phyloP scores from a whole-genome alignment of 2,329 filamentous ascomycete genomes.

The Chalara sp. region DNA sequence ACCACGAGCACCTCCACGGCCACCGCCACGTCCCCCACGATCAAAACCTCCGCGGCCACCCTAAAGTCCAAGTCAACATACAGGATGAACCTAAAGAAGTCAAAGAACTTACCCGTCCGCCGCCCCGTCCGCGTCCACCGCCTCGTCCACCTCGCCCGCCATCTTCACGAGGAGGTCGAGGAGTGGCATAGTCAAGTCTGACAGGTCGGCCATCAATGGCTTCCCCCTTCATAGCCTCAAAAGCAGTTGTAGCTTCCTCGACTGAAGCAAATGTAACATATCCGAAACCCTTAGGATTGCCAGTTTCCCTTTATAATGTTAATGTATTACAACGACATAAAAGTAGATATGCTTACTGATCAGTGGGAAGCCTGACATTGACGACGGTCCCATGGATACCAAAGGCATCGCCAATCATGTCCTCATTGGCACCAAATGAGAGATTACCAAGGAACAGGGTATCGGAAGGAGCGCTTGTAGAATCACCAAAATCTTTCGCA shows the following conservation, averaged over 20 bases:
- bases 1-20: constrained; percentile 28
- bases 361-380: constrained; percentile 64
- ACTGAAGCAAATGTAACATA: constrained; percentile 64
- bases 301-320: constrained; percentile 43
- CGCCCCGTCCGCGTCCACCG: constrained; percentile 30
- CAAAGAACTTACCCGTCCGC: constrained; percentile 7
- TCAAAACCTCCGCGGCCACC: constrained; percentile 28
- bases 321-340: constrained; percentile 10
- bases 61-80: constrained; percentile 21
- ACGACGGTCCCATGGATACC: constrained; percentile 54
- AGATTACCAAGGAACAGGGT: constrained; percentile 70
- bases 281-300: constrained; percentile 65
- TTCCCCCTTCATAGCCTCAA: constrained; percentile 54
- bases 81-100: too few species aligned
- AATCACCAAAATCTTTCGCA: constrained; percentile 53
- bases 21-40: constrained; percentile 26
- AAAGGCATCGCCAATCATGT: constrained; percentile 57
- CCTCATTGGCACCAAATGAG: constrained; percentile 61
- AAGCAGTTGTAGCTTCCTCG: constrained; percentile 59
- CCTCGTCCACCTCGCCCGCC: constrained; percentile 36
- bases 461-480: constrained; percentile 54
- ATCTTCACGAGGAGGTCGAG: constrained; percentile 44
- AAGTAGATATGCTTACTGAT: constrained; percentile 35
- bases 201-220: constrained; percentile 59
- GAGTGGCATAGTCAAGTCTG: constrained; percentile 61